Conservation (phyloP, 805 yeast species). For the Lipomyces orientalis region DNA sequence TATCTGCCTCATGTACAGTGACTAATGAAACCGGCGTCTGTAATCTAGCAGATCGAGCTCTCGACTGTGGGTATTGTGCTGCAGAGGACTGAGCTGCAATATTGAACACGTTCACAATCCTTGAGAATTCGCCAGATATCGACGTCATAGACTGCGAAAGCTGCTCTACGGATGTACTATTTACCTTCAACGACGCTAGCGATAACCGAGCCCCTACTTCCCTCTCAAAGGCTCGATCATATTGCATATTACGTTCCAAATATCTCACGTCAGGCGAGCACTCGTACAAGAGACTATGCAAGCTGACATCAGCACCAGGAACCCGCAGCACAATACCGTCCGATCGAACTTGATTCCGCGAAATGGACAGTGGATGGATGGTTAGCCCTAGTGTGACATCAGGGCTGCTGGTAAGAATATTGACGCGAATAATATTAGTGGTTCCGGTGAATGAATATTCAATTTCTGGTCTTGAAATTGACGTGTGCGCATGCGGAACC, state of each 20-base stretch:
- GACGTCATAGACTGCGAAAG: slow-evolving; percentile 6
- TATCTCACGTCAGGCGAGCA: neutral
- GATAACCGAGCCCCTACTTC: slow-evolving; percentile 12
- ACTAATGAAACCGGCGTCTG: slow-evolving; percentile 6
- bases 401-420: slow-evolving; percentile 6
- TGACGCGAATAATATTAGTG: slow-evolving; percentile 8
- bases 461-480: neutral
- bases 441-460: slow-evolving; percentile 10
- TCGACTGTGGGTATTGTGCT: neutral
- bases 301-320: slow-evolving; percentile 19
- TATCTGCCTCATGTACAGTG: neutral
- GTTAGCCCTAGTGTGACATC: neutral
- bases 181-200: slow-evolving; percentile 10
- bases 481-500: neutral
- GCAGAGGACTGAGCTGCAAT: neutral
- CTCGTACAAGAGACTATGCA: slow-evolving; percentile 9
- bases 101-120: neutral
- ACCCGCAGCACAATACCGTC: slow-evolving; percentile 8
- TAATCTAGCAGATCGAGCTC: slow-evolving; percentile 10
- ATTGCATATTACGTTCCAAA: slow-evolving; percentile 10
- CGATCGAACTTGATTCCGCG: neutral
- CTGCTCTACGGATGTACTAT: slow-evolving; percentile 11
- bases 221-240: neutral
- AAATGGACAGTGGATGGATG: slow-evolving; percentile 14
- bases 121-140: slow-evolving; percentile 9